These are phyloP conservation scores for Letharia columbiana DNA, from an alignment of 495 filamentous ascomycete genomes.

Conservation along the genomic window DNA sequence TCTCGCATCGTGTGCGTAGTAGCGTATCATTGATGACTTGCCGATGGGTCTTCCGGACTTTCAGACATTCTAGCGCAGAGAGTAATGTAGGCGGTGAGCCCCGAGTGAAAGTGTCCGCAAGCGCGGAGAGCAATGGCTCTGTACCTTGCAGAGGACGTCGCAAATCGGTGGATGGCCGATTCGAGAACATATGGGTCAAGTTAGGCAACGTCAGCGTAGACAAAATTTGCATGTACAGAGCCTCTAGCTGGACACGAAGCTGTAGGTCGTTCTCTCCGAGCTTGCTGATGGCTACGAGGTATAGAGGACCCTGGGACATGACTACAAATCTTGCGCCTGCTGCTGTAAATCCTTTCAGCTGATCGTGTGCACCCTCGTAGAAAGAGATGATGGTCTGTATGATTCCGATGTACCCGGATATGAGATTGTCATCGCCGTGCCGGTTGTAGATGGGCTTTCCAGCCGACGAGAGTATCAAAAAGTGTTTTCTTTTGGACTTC, in stretches of 20 bases:
- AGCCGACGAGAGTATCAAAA: constrained; percentile 87
- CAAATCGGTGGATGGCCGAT: constrained; percentile 84
- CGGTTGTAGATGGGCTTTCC: constrained; percentile 98
- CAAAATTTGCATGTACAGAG: constrained; percentile 94
- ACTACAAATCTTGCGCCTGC: constrained; percentile 79
- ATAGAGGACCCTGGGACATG: constrained; percentile 71
- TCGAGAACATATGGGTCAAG: constrained; percentile 80
- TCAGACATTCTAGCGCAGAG: constrained; percentile 83
- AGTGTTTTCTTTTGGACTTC: constrained; percentile 91
- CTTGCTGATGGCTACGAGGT: constrained; percentile 86
- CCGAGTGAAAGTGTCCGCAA: constrained; percentile 88
- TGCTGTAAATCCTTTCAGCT: constrained; percentile 71
- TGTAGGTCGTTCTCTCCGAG: constrained; percentile 86
- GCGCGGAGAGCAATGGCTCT: constrained; percentile 78
- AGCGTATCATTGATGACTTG: constrained; percentile 79
- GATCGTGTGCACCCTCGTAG: constrained; percentile 71
- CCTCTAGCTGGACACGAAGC: constrained; percentile 79
- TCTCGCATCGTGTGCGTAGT: constrained; percentile 62
- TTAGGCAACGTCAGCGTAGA: constrained; percentile 88
- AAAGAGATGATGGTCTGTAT: constrained; percentile 97
- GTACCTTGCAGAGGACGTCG: constrained; percentile 90
- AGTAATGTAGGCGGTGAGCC: constrained; percentile 85
- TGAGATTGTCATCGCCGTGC: constrained; percentile 79
- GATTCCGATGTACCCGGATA: constrained; percentile 90
- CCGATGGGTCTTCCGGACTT: constrained; percentile 77